phyloP scores from a whole-genome alignment of 768 basidiomycete genomes.

The Rhodosporidiobolus sp. region DNA sequence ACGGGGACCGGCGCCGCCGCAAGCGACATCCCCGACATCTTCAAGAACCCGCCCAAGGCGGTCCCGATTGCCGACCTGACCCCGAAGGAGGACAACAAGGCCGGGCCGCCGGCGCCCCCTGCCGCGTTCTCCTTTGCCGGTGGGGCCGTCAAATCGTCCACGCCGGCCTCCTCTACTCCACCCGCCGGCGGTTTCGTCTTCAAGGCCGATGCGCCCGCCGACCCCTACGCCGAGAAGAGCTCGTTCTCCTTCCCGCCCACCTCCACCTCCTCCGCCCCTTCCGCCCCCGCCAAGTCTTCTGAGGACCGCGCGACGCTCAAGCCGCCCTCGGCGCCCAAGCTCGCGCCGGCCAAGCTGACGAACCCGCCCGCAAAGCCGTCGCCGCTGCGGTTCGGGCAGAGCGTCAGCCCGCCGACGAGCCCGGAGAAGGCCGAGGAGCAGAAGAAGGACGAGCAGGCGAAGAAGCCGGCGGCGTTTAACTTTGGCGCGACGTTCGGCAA shows the following conservation, averaged over 20 bases:
- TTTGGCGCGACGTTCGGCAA: conserved; percentile 42
- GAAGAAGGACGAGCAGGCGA: background rate
- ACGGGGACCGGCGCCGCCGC: background rate
- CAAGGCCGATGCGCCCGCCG: conserved; percentile 21
- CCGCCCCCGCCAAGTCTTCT: background rate
- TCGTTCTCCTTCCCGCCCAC: conserved; percentile 31
- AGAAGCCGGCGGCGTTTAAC: conserved; percentile 24
- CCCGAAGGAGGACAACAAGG: conserved; percentile 4
- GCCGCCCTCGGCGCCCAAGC: conserved; percentile 28
- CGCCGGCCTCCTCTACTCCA: background rate
- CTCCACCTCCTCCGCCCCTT: background rate
- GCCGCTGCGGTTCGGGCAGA: conserved; percentile 36
- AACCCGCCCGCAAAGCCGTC: conserved; percentile 34
- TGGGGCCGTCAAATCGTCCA: background rate
- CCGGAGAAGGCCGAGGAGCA: background rate
- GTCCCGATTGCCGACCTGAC: conserved; percentile 7
- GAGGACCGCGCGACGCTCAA: conserved; percentile 8
- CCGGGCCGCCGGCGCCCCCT: conserved; percentile 20
- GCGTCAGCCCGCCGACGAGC: conserved; percentile 30
- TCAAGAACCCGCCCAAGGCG: conserved; percentile 16
- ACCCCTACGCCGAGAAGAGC: conserved; percentile 32
- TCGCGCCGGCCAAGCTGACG: conserved; percentile 32
- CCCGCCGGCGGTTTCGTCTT: conserved; percentile 33
- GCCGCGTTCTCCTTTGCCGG: conserved; percentile 33
- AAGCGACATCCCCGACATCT: conserved; percentile 9